Percentiles rank a stretch among this genome's conserved stretches.
Conservation (phyloP, 306 rosid genomes). For the Fagus crenata region DNA sequence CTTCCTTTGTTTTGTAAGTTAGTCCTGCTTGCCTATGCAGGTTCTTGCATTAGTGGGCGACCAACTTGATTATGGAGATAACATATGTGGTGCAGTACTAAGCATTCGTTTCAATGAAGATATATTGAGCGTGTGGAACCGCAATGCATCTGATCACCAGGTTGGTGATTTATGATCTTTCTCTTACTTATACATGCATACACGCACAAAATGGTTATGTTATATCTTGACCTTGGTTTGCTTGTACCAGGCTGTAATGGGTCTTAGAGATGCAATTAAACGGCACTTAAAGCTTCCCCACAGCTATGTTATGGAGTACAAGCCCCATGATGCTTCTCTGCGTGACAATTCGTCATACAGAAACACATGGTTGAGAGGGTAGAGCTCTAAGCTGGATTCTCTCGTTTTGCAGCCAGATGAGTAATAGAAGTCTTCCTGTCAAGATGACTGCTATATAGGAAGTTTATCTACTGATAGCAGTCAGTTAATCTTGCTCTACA, state of each 20-base stretch:
- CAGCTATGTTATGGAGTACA: constrained; percentile 92
- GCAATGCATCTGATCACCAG: constrained; percentile 89
- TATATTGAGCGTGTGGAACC: constrained; percentile 87
- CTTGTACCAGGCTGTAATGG: constrained; percentile 76
- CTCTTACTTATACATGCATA: background rate
- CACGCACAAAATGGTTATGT: background rate
- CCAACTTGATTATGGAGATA: constrained; percentile 84
- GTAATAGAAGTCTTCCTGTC: background rate
- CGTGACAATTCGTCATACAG: constrained; percentile 92
- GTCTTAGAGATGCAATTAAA: constrained; percentile 81
- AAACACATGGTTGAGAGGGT: constrained; percentile 97
- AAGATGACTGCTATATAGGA: background rate
- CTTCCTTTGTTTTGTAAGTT: constrained; percentile 5
- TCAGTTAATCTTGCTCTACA: background rate
- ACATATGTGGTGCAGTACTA: constrained; percentile 88
- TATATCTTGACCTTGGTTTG: constrained; percentile 8
- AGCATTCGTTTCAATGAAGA: constrained; percentile 95
- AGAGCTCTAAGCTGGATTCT: constrained; percentile 18
- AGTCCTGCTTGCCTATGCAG: constrained; percentile 39
- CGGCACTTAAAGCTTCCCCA: constrained; percentile 89
- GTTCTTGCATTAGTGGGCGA: constrained; percentile 92
- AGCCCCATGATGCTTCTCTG: constrained; percentile 87
- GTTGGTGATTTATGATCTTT: constrained; percentile 34
- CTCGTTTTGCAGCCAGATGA: background rate
- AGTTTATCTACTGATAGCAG: background rate